These are phyloP conservation scores for Yamadazyma ubonensis DNA, from an alignment of 805 yeast species.

Conservation along the genomic window DNA sequence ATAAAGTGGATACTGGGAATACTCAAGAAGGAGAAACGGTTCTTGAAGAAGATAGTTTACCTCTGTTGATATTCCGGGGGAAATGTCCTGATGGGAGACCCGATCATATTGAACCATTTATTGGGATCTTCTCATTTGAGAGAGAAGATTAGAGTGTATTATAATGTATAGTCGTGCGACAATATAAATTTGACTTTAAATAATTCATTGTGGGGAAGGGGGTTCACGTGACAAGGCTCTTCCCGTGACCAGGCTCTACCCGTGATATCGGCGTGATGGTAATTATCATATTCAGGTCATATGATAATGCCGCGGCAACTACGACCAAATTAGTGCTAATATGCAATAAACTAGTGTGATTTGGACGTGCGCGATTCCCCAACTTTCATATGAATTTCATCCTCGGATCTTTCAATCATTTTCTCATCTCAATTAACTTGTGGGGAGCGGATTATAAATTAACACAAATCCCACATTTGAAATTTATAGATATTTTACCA, in stretches of 20 bases:
- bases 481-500: conserved; percentile 12
- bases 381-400: conserved; percentile 10
- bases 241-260: no score
- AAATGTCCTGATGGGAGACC: conserved; percentile 54
- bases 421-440: conserved; percentile 6
- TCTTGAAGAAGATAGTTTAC: conserved; percentile 38
- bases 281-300: no score
- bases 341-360: no score
- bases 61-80: conserved; percentile 51
- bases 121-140: conserved; percentile 55
- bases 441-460: conserved; percentile 11
- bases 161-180: no score
- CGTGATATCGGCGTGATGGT: no score
- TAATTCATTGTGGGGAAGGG: no score
- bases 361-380: no score
- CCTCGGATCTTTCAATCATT: conserved; percentile 7
- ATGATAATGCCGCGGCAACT: no score
- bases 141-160: conserved; percentile 28
- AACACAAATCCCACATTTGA: conserved; percentile 1
- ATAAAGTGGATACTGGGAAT: conserved; percentile 14
- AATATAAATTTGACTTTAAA: no score
- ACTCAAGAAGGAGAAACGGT: conserved; percentile 29
- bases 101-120: conserved; percentile 51
- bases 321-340: no score
- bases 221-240: no score